A percentile compares a stretch with the other conserved stretches of the same genome.
Evolutionary conservation across 1,139 yeast genomes (phyloP).

Genomic region (Kodamaea sp.): DNA sequence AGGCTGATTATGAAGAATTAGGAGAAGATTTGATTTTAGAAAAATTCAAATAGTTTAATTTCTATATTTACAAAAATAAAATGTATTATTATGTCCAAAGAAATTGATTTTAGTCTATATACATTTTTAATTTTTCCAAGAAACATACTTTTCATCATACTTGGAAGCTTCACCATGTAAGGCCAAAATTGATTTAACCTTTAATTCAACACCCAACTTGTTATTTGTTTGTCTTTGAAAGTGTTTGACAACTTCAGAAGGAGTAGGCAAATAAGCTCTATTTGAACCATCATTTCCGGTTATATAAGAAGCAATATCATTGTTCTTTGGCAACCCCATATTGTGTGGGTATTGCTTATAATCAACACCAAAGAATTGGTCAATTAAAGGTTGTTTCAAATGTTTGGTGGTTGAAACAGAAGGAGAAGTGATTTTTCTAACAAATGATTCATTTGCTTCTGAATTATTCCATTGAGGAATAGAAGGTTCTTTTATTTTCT

Average conservation of each 20-base stretch:
- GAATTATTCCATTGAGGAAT: conserved; percentile 49
- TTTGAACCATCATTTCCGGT: conserved; percentile 63
- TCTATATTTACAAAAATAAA: neutral
- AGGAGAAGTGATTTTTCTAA: conserved; percentile 19
- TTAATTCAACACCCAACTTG: conserved; percentile 62
- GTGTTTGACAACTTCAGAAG: conserved; percentile 58
- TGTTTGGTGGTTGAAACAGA: conserved; percentile 28
- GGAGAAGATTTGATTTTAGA: conserved; percentile 58
- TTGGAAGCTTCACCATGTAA: conserved; percentile 60
- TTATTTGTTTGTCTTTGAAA: conserved; percentile 48
- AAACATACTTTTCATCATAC: conserved; percentile 54
- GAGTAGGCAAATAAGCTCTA: conserved; percentile 65
- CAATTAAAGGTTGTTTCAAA: conserved; percentile 38
- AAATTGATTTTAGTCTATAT: too few relatives aligned
- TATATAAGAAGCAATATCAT: conserved; percentile 53
- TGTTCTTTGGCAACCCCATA: conserved; percentile 76
- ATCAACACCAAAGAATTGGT: conserved; percentile 47
- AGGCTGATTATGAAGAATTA: conserved; percentile 55
- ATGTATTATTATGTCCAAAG: neutral
- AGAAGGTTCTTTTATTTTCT: conserved; percentile 53
- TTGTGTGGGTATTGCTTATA: conserved; percentile 67
- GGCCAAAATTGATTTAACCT: conserved; percentile 52
- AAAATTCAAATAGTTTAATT: conserved; percentile 40
- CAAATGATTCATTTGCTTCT: conserved; percentile 20
- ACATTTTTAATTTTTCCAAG: conserved; percentile 45